Evolutionary conservation across 805 yeast species (phyloP).

Genomic region (Suhomyces xylopsoci): DNA sequence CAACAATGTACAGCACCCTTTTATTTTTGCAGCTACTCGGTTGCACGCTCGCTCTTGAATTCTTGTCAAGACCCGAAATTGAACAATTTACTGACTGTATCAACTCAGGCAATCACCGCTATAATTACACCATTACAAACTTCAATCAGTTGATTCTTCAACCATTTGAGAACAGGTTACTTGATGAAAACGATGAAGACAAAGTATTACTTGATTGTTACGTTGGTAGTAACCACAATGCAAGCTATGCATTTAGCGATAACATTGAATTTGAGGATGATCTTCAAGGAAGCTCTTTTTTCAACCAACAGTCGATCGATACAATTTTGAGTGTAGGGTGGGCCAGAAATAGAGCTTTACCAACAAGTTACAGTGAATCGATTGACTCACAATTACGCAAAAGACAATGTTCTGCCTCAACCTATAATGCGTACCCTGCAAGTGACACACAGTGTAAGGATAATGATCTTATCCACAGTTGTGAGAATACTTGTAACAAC

Average conservation of each 20-base stretch:
- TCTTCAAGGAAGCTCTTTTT: neutral
- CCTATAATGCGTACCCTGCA: neutral
- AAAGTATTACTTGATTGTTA: neutral
- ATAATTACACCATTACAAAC: neutral
- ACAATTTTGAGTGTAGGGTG: neutral
- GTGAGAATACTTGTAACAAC: neutral
- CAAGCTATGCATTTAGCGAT: neutral
- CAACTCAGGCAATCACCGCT: neutral
- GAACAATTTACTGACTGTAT: neutral
- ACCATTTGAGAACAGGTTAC: neutral
- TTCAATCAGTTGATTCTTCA: neutral
- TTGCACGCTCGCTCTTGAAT: neutral
- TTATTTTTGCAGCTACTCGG: neutral
- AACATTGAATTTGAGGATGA: neutral
- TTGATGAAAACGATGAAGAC: neutral
- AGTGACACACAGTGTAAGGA: neutral
- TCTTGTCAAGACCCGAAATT: neutral
- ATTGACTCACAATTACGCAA: neutral
- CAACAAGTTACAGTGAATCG: neutral
- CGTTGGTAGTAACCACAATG: neutral
- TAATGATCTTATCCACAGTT: neutral
- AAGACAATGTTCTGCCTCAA: neutral
- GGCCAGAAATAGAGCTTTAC: neutral
- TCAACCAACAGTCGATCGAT: neutral
- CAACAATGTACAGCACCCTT: neutral